Evolutionary conservation across 768 basidiomycete genomes (phyloP).

Genomic region (Atractiella rhizophila): DNA sequence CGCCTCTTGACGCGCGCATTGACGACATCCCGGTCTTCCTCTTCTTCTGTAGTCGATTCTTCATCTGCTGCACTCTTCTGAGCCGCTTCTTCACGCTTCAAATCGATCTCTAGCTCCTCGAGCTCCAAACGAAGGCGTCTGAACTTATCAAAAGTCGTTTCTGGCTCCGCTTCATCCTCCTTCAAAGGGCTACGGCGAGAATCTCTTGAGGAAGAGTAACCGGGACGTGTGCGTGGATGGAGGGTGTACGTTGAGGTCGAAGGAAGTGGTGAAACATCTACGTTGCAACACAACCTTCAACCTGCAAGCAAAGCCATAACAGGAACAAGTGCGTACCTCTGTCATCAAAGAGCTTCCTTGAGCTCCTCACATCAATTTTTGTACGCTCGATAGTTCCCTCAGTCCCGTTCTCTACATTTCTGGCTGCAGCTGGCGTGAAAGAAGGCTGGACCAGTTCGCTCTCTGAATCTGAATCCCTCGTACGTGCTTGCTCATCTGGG

Average conservation of each 20-base stretch:
- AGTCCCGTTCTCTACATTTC: too few relatives aligned
- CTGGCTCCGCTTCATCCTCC: too few relatives aligned
- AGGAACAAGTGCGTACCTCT: slow-evolving; percentile 3
- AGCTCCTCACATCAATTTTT: too few relatives aligned
- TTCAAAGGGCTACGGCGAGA: too few relatives aligned
- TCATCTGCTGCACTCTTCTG: slow-evolving; percentile 33
- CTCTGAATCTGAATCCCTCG: not conserved
- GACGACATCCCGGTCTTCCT: slow-evolving; percentile 34
- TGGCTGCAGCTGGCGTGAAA: too few relatives aligned
- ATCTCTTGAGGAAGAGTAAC: too few relatives aligned
- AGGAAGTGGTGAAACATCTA: not conserved
- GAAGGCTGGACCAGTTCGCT: not conserved
- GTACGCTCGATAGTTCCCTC: not conserved
- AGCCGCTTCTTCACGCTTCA: slow-evolving; percentile 20
- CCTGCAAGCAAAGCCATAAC: slow-evolving; percentile 6
- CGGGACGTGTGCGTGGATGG: not conserved
- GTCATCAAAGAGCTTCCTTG: slow-evolving; percentile 2
- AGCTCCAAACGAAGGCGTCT: slow-evolving; percentile 54
- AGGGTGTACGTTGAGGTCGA: not conserved
- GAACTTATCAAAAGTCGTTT: slow-evolving; percentile 41
- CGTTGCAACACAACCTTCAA: not conserved
- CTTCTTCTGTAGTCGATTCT: slow-evolving; percentile 41
- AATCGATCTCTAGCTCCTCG: slow-evolving; percentile 47
- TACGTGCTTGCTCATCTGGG: slow-evolving; percentile 17
- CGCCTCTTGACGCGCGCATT: not conserved